Evolutionary conservation across 2,329 filamentous ascomycete genomes (phyloP).

Genomic region (Fusarium sp.): DNA sequence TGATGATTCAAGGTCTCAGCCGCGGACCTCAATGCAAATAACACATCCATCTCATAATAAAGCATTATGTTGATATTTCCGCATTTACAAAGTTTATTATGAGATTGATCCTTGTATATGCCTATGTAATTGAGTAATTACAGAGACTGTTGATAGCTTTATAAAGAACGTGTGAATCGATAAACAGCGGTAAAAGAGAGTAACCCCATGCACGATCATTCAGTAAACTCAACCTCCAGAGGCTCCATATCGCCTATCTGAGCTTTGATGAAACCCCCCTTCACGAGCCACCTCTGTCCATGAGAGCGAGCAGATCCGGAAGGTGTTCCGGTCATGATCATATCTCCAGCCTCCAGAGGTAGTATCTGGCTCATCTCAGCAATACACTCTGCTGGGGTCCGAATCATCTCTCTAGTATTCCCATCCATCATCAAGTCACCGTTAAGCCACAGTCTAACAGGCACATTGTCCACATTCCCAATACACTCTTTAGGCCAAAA

Average conservation of each 20-base stretch:
- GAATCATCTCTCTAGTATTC: neutral
- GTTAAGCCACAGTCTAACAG: neutral
- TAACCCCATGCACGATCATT: too few relatives aligned
- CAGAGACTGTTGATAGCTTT: accelerated
- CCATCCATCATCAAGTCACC: neutral
- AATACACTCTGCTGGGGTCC: neutral
- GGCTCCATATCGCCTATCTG: neutral
- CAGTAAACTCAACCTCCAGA: neutral
- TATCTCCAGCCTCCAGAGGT: neutral
- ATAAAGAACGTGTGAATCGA: too few relatives aligned
- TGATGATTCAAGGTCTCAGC: neutral
- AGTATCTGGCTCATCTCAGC: neutral
- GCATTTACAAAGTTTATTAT: too few relatives aligned
- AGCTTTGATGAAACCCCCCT: neutral
- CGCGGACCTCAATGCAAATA: too few relatives aligned
- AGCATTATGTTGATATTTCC: too few relatives aligned
- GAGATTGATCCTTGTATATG: too few relatives aligned
- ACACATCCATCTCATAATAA: too few relatives aligned
- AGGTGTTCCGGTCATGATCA: neutral
- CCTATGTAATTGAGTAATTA: too few relatives aligned
- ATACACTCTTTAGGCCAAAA: neutral
- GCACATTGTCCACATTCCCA: neutral
- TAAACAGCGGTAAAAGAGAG: too few relatives aligned
- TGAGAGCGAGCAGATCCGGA: neutral
- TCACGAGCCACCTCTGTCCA: neutral